phyloP scores from a whole-genome alignment of 179 eudicot species.

The Amaranthus tricolor region DNA sequence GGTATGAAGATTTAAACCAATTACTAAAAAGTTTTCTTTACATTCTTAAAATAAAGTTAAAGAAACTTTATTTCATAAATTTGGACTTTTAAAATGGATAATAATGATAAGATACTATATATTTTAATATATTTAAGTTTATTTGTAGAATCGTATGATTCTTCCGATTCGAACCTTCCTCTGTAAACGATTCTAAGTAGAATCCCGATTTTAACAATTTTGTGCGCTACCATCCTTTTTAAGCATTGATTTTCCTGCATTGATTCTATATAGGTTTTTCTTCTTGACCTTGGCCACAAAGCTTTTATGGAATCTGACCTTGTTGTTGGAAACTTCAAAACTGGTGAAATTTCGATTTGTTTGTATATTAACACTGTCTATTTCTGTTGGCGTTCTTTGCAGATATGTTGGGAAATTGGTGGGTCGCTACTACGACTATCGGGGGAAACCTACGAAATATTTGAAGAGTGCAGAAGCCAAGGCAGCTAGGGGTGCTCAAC shows the following conservation, averaged over 20 bases:
- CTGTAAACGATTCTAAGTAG: no score
- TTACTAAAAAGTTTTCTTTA: no score
- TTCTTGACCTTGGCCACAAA: not conserved
- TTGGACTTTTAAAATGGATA: no score
- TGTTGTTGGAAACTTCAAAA: not conserved
- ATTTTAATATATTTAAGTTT: no score
- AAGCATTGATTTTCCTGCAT: not conserved
- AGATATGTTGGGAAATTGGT: constrained; percentile 76
- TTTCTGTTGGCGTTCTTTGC: constrained; percentile 22
- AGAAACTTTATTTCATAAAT: no score
- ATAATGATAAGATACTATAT: no score
- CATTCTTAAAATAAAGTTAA: no score
- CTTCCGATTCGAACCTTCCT: no score
- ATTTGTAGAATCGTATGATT: no score
- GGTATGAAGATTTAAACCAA: no score
- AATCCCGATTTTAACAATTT: no score
- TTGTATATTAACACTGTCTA: not conserved
- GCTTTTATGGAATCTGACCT: not conserved
- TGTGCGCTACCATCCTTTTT: no score
- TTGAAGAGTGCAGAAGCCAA: constrained; percentile 90
- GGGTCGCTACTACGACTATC: constrained; percentile 72
- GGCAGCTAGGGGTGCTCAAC: constrained; percentile 92
- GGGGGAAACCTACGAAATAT: constrained; percentile 77
- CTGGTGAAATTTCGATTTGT: not conserved
- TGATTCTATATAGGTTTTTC: not conserved